Percentiles rank a stretch among this genome's conserved stretches.
phyloP scores from a whole-genome alignment of 2,329 filamentous ascomycete genomes.

The Alternaria sp. region DNA sequence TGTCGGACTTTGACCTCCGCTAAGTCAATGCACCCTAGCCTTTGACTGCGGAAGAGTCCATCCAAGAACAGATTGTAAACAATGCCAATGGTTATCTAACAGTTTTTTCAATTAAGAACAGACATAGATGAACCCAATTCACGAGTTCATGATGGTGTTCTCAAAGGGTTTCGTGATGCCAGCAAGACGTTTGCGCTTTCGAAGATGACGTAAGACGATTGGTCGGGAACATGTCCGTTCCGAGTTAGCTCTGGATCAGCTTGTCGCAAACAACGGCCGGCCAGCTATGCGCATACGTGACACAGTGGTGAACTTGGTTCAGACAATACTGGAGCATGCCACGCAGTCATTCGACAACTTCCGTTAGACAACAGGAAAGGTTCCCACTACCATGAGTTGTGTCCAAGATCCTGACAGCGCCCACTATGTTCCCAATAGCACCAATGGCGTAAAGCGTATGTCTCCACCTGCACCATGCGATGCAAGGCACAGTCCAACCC shows the following conservation, averaged over 20 bases:
- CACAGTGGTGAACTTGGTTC: background rate
- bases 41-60: background rate
- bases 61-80: too few relatives aligned
- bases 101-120: slow-evolving; percentile 59
- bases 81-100: slow-evolving; percentile 46
- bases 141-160: slow-evolving; percentile 61
- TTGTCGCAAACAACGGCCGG: slow-evolving; percentile 6
- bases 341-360: background rate
- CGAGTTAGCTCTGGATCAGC: slow-evolving; percentile 4
- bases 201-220: slow-evolving; percentile 17
- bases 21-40: too few relatives aligned
- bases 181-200: slow-evolving; percentile 10
- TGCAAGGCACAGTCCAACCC: slow-evolving; percentile 18
- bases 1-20: too few relatives aligned
- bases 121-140: slow-evolving; percentile 60
- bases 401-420: slow-evolving; percentile 35
- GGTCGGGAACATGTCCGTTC: slow-evolving; percentile 15
- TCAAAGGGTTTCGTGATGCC: slow-evolving; percentile 54
- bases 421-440: slow-evolving; percentile 20
- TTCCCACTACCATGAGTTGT: slow-evolving; percentile 37
- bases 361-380: background rate
- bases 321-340: slow-evolving; percentile 13
- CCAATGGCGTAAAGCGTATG: slow-evolving; percentile 43
- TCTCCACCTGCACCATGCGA: slow-evolving; percentile 14
- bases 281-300: slow-evolving; percentile 8